Base-by-base conservation (phyloP, 768 basidiomycete species). In the Boletus rubroflammeus region DNA sequence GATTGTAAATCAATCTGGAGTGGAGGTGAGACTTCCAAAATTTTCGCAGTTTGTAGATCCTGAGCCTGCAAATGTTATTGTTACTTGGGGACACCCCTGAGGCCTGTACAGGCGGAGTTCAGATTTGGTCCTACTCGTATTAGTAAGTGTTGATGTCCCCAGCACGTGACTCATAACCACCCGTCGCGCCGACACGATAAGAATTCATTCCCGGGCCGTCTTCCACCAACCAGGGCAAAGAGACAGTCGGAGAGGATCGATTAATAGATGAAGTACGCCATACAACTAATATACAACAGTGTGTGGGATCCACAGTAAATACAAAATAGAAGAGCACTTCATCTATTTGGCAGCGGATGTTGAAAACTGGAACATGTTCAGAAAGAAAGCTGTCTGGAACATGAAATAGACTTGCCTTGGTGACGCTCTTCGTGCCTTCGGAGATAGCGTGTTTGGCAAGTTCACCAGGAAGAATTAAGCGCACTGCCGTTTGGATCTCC, bases 371-470 rank as follows among this genome's bases (percentile, higher is more conserved):
- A 46, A 19, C 0, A 34, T 1, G 5, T 11, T 62, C 48, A 56
- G 41, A 47, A 61, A 49, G 6, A 32, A 25, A 34, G 26, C 10
- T 3, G 2, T 3, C 23, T 17, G 21, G 28, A 34, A 55, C 63
- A 28, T 2, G 10, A 23, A 23, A 35, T 15, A 1, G 17, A 51
- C 62, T 29, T 44, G 73, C 74, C 76, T 85, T 86, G 61, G 85
- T 86, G 55, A 86, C 84, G 32, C 79, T 81, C 76, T 86, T 86
- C 48, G 83, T 86, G 54, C 96, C 96, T 74, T 98, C 96, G 26
- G 93, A 96, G 72, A 98, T 97, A 51, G 96, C 96, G 71, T 98
- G 96, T 80, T 98, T 98, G 68, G 94, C 90, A 41, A 98, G 84
- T 76, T 98, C 95, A 75, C 94, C 96, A 56, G 95, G 94, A 26